Conservation (phyloP, 257 asterid genomes). For the Plantago elongata region DNA sequence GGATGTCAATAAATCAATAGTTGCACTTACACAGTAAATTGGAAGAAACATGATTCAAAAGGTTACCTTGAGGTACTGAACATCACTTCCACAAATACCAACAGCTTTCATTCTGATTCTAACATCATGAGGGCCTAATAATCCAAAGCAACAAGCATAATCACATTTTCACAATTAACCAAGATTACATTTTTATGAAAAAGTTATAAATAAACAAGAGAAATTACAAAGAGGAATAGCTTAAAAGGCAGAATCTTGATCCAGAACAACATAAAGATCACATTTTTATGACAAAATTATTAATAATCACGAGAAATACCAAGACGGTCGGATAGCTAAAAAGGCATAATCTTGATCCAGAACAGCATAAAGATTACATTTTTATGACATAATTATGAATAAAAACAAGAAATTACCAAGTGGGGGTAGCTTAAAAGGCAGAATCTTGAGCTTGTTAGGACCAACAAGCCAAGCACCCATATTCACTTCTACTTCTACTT, state of each 20-base stretch:
- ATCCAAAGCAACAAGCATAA: too few species aligned
- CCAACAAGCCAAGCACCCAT: conserved; percentile 99
- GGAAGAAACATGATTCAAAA: too few species aligned
- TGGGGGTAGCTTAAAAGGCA: conserved; percentile 74
- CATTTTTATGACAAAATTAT: background rate
- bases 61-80: conserved; percentile 77
- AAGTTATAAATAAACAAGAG: background rate
- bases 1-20: too few species aligned
- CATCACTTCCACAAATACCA: conserved; percentile 98
- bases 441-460: conserved; percentile 70
- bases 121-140: conserved; percentile 79
- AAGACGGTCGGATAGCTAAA: too few species aligned
- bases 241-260: too few species aligned
- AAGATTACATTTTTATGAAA: background rate
- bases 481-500: conserved; percentile 43
- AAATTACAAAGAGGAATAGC: background rate
- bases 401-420: conserved; percentile 40
- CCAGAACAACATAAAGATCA: too few species aligned
- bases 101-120: conserved; percentile 92
- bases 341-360: too few species aligned
- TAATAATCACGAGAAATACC: background rate
- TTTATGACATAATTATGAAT: too few species aligned
- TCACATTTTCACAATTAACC: background rate
- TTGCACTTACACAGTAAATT: too few species aligned
- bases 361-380: too few species aligned